Percentiles rank a stretch among this genome's conserved stretches.
These are phyloP conservation scores for Cyberlindnera amylophila DNA, from an alignment of 805 yeast species.

Conservation along the genomic window DNA sequence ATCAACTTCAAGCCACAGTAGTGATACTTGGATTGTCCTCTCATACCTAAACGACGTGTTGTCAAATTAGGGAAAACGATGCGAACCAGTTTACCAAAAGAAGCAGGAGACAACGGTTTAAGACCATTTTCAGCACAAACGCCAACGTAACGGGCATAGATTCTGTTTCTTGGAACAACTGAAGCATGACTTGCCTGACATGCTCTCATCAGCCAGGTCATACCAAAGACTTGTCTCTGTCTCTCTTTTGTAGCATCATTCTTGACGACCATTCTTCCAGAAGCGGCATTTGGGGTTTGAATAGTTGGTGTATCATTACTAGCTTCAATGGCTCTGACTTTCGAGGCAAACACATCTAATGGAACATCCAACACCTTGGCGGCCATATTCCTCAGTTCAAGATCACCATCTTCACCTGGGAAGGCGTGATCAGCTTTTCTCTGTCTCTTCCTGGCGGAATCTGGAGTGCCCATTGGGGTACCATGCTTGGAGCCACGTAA, in stretches of 20 bases:
- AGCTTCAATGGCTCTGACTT: constrained; percentile 41
- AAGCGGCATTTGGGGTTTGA: constrained; percentile 26
- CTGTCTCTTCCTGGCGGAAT: constrained; percentile 24
- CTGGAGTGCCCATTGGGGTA: constrained; percentile 16
- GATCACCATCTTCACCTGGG: constrained; percentile 33
- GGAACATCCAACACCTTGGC: constrained; percentile 29
- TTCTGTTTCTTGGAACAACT: constrained; percentile 60
- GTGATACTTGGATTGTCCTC: constrained; percentile 79
- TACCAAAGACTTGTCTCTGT: constrained; percentile 74
- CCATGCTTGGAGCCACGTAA: constrained; percentile 9
- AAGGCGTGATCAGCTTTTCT: constrained; percentile 27
- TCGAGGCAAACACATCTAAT: constrained; percentile 40
- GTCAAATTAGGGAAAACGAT: constrained; percentile 59
- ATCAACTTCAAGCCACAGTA: constrained; percentile 67
- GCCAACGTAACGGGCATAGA: constrained; percentile 63
- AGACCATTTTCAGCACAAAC: constrained; percentile 51
- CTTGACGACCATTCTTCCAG: constrained; percentile 22
- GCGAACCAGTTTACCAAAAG: constrained; percentile 70
- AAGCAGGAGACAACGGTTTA: constrained; percentile 67
- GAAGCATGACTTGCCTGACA: constrained; percentile 49
- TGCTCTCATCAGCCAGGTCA: constrained; percentile 71
- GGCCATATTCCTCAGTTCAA: constrained; percentile 36
- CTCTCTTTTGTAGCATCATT: constrained; percentile 40
- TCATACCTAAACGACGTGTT: constrained; percentile 70
- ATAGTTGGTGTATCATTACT: constrained; percentile 12